A percentile compares a stretch with the other conserved stretches of the same genome.
phyloP scores from a whole-genome alignment of 148 eudicot species.

The Rhododendron mucronatum region DNA sequence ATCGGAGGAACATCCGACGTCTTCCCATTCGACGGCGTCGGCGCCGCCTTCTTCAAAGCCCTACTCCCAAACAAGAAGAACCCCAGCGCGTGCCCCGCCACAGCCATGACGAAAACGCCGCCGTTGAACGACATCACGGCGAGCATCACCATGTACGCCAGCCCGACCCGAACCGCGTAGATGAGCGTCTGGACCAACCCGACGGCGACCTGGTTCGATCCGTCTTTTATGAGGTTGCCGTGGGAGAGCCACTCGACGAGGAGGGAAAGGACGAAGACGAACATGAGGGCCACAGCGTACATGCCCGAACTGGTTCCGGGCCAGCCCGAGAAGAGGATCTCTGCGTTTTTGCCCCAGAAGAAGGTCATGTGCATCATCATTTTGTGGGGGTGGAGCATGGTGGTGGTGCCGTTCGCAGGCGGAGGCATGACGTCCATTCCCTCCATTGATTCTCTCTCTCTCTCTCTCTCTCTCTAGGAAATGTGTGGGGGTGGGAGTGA shows the following conservation, averaged over 20 bases:
- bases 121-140: slow-evolving; percentile 54
- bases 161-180: slow-evolving; percentile 41
- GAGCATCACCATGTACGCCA: slow-evolving; percentile 50
- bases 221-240: slow-evolving; percentile 20
- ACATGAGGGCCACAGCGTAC: slow-evolving; percentile 40
- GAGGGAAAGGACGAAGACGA: slow-evolving; percentile 47
- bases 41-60: slow-evolving; percentile 18
- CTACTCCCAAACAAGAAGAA: slow-evolving; percentile 44
- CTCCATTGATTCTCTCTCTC: slow-evolving; percentile 8
- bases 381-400: slow-evolving; percentile 3
- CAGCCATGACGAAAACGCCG: slow-evolving; percentile 39
- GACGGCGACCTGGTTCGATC: slow-evolving; percentile 13
- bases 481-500: not conserved
- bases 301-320: slow-evolving; percentile 45
- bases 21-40: slow-evolving; percentile 12
- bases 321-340: slow-evolving; percentile 58
- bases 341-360: slow-evolving; percentile 63
- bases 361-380: slow-evolving; percentile 89
- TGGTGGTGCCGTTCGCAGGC: not conserved
- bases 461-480: not conserved
- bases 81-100: slow-evolving; percentile 41
- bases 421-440: slow-evolving; percentile 9
- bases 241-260: slow-evolving; percentile 61
- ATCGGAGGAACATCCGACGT: slow-evolving; percentile 25
- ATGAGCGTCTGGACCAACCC: slow-evolving; percentile 32